Evolutionary conservation across 1,284 basidiomycete species (phyloP), one percentile per base, ranked within the genome.

Genomic region (Apiotrichum porosum): DNA sequence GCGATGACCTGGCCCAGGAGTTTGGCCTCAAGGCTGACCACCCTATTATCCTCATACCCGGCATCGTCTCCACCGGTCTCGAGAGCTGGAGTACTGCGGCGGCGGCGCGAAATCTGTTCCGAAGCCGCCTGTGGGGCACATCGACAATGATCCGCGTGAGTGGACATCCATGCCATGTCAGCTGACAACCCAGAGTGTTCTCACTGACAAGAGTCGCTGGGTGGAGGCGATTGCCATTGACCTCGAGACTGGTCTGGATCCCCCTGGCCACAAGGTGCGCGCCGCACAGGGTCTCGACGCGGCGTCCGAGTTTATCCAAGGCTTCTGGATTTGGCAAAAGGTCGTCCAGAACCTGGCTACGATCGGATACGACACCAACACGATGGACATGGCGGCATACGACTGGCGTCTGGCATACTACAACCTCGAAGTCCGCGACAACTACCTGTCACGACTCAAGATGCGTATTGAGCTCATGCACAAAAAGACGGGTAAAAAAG

Each of bases 291-390:
- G 79, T 1, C 58, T 78, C 0, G 78, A 78, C 44, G 80, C 79
- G 0, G 79, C 79, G 55, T 89, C 85, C 58, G 88, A 83, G 62
- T 95, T 97, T 66, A 85, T 97, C 47, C 85, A 87, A 65, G 89
- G 90, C 4, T 97, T 91, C 69, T 95, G 92, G 92, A 84, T 95
- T 55, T 97, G 92, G 91, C 86, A 86, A 4, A 93, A 93, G 73
- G 88, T 97, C 46, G 83, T 97, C 12, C 69, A 97, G 71, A 97
- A 97, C 63, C 78, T 97, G 2, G 91, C 93, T 0, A 88, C 85
- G 2, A 80, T 94, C 18, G 86, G 86, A 60, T 95, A 95, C 62
- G 90, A 94, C 61, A 87, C 88, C 3, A 90, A 93, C 62, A 92
- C 91, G 56, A 77, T 95, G 52, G 79, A 85, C 56, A 79, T 94